Evolutionary conservation across 2,329 filamentous ascomycete genomes (phyloP), one percentile per base, ranked within the genome.

Genomic region (Byssothecium circinans): DNA sequence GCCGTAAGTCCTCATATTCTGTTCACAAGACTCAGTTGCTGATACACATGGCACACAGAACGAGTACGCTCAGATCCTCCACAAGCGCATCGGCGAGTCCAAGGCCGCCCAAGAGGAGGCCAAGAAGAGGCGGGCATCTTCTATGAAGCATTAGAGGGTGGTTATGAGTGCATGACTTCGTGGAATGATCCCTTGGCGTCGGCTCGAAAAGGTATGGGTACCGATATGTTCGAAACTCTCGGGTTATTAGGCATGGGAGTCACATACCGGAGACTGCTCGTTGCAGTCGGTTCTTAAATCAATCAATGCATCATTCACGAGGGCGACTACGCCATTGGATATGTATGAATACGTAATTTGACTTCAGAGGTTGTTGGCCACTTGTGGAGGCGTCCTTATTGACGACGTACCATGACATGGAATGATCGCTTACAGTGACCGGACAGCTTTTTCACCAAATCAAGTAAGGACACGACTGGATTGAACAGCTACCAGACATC

Each of bases 81-180:
- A 94, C 81, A 95, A 94, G 88, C 94, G 94, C 81, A 89, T 97
- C 72, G 82, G 85, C 74, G 94, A 99, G 83, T 88, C 91, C 82
- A 96, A 96, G 85, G 82, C 88, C 74, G 86, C 87, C 79, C 92
- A 94, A 83, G 86, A 86, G 69, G 92, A 97, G 81, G 81, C 87
- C 77, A 89, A 91, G 82, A 97, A 97, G 91, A 87, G 94, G 76
- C 86, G 94, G 75, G 92, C 92, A 69, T 95, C 89, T 76, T 96
- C 92, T 72, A 68, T 71, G 66, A 69, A 58, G 64, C 68, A 71
- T 58, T 71, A 71, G 65, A 50, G 47, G 53, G 57, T 56, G 50
- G 43, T 57, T 57, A 65, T 56, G 61, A 63, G 44, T 59, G 56
- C 58, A 65, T 62, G 62, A 61, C 60, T 60, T 64, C 61, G 57